These are phyloP conservation scores for Zangia roseola DNA, from an alignment of 768 basidiomycete species.

Conservation along the genomic window DNA sequence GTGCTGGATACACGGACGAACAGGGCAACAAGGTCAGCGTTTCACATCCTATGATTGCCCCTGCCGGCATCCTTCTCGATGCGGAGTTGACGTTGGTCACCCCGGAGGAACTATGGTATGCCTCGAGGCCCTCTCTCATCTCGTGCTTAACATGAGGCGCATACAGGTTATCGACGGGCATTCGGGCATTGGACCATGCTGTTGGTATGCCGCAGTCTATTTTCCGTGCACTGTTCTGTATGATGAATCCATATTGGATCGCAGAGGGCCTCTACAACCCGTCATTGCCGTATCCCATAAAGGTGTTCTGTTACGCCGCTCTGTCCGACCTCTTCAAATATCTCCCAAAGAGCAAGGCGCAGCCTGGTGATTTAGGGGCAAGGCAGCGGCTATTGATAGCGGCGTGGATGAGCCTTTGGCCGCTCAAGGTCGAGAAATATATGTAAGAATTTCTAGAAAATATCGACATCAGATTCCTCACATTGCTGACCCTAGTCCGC, in stretches of 20 bases:
- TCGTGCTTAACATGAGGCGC: constrained; percentile 12
- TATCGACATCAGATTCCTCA: not conserved
- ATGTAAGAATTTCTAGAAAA: constrained; percentile 34
- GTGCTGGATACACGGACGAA: constrained; percentile 72
- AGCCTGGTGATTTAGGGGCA: constrained; percentile 53
- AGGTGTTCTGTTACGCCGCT: constrained; percentile 63
- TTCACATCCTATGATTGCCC: constrained; percentile 54
- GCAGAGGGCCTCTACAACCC: constrained; percentile 61
- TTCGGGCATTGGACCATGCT: constrained; percentile 77
- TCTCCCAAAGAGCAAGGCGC: constrained; percentile 60
- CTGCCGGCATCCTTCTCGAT: constrained; percentile 75
- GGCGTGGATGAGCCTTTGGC: constrained; percentile 82
- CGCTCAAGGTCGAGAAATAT: constrained; percentile 54
- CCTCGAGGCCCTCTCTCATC: constrained; percentile 6
- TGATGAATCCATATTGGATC: not conserved
- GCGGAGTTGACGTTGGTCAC: constrained; percentile 71
- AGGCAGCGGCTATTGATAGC: constrained; percentile 73
- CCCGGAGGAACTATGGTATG: constrained; percentile 71
- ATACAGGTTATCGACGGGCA: constrained; percentile 71
- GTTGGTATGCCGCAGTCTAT: constrained; percentile 48
- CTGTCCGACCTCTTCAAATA: constrained; percentile 73
- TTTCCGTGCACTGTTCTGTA: not conserved
- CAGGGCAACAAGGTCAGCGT: constrained; percentile 61
- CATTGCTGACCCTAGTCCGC: constrained; percentile 37
- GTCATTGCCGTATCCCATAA: constrained; percentile 53